phyloP scores from a whole-genome alignment of 192 early-diverging fungal genomes.

The Dissophora ornata region DNA sequence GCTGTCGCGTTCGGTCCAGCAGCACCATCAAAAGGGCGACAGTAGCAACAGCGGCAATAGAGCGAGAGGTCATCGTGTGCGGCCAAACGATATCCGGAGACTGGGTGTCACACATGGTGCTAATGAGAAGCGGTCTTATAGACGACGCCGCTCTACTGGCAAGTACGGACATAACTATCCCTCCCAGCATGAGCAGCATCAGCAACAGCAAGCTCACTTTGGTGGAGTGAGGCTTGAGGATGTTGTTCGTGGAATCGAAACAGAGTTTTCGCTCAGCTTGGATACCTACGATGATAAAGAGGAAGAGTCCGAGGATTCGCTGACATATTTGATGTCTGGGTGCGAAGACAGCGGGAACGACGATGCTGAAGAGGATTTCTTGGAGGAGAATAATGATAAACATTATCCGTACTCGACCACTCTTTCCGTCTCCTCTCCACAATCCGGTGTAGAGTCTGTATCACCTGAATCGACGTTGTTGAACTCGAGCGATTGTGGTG shows the following conservation, averaged over 20 bases:
- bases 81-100: neutral
- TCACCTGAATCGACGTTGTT: slow-evolving; percentile 29
- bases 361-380: no score
- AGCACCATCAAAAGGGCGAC: no score
- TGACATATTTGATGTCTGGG: slow-evolving; percentile 16
- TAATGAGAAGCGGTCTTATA: no score
- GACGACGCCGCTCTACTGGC: no score
- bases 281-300: neutral
- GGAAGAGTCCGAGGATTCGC: slow-evolving; percentile 27
- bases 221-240: slow-evolving; percentile 18
- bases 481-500: slow-evolving; percentile 15
- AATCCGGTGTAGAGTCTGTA: neutral
- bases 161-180: neutral
- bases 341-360: slow-evolving; percentile 16
- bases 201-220: neutral
- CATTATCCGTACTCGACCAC: neutral
- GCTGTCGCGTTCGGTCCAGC: no score
- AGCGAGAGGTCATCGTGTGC: neutral
- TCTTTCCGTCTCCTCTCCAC: neutral
- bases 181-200: neutral
- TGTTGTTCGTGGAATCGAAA: slow-evolving; percentile 16
- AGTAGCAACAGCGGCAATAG: neutral
- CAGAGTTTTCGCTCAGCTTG: slow-evolving; percentile 15
- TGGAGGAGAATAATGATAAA: no score
- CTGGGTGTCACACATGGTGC: neutral